Percentiles rank a stretch among this genome's conserved stretches.
These are phyloP conservation scores for Fusarium sarcochroum DNA, from an alignment of 2,329 filamentous ascomycete species.

Conservation along the genomic window DNA sequence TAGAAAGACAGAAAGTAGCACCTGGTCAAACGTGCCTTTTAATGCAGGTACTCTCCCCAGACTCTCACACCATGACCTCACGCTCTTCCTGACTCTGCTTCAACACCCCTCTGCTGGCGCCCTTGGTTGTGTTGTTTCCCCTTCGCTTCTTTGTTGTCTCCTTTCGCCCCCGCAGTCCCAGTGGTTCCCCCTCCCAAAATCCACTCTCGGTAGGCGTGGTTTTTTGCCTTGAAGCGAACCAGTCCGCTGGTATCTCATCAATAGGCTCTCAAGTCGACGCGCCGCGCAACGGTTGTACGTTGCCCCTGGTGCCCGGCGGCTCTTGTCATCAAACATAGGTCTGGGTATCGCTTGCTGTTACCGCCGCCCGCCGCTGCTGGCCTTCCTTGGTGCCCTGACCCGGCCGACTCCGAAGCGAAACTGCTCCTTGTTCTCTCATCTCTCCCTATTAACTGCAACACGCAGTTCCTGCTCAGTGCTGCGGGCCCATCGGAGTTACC, in stretches of 20 bases:
- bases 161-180: conserved; percentile 45
- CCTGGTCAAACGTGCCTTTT: conserved; percentile 46
- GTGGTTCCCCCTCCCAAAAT: conserved; percentile 46
- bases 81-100: conserved; percentile 48
- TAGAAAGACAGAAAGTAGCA: conserved; percentile 26
- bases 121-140: conserved; percentile 42
- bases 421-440: conserved; percentile 44
- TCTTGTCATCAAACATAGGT: conserved; percentile 32
- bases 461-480: conserved; percentile 28
- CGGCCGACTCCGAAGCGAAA: conserved; percentile 44
- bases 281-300: conserved; percentile 40
- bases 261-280: conserved; percentile 42
- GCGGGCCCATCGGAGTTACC: conserved; percentile 34
- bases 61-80: conserved; percentile 47
- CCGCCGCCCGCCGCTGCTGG: conserved; percentile 25
- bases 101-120: conserved; percentile 45
- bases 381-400: conserved; percentile 34
- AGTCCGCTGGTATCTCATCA: conserved; percentile 47
- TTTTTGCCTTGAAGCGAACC: conserved; percentile 50
- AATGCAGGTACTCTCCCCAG: conserved; percentile 51
- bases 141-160: conserved; percentile 48
- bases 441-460: conserved; percentile 35
- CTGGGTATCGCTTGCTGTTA: conserved; percentile 33
- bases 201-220: conserved; percentile 46
- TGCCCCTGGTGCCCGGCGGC: conserved; percentile 35